Evolutionary conservation across 495 filamentous ascomycete genomes (phyloP).

Genomic region (Aspergillus avenaceus): DNA sequence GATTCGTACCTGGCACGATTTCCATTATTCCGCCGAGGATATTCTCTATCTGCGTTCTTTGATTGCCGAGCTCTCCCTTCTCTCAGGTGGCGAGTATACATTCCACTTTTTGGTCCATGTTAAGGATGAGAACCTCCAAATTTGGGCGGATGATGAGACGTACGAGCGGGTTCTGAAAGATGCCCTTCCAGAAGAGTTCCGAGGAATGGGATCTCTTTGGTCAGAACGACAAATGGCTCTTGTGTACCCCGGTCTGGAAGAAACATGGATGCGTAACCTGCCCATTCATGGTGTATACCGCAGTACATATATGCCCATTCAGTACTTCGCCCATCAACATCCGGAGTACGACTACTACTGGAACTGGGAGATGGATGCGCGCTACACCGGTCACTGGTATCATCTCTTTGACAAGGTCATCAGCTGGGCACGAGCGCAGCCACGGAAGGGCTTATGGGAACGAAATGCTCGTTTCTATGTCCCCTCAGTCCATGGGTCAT

Average conservation of each 20-base stretch:
- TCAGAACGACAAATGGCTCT: slow-evolving; percentile 86
- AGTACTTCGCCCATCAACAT: slow-evolving; percentile 84
- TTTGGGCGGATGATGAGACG: slow-evolving; percentile 61
- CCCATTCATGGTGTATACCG: slow-evolving; percentile 90
- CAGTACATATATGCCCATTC: slow-evolving; percentile 87
- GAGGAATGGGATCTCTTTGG: slow-evolving; percentile 85
- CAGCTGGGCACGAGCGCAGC: slow-evolving; percentile 75
- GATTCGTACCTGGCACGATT: slow-evolving; percentile 62
- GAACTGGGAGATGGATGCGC: slow-evolving; percentile 98
- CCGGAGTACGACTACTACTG: slow-evolving; percentile 94
- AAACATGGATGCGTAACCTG: slow-evolving; percentile 66
- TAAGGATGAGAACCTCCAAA: slow-evolving; percentile 58
- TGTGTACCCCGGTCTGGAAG: slow-evolving; percentile 76
- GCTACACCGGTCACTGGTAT: slow-evolving; percentile 96
- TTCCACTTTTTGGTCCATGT: slow-evolving; percentile 66
- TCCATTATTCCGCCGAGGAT: slow-evolving; percentile 48
- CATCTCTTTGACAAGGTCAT: slow-evolving; percentile 74
- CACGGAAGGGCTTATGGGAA: slow-evolving; percentile 91
- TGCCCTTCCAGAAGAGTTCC: slow-evolving; percentile 80
- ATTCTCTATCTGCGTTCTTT: slow-evolving; percentile 54
- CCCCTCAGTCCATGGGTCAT: slow-evolving; percentile 79
- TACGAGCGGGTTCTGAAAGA: slow-evolving; percentile 63
- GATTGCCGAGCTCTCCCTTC: slow-evolving; percentile 57
- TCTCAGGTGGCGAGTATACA: slow-evolving; percentile 60
- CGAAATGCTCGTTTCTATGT: slow-evolving; percentile 89